Evolutionary conservation across 1,139 yeast genomes (phyloP), one percentile per base, ranked within the genome.

Genomic region (Cylindricascospora bacillispora): DNA sequence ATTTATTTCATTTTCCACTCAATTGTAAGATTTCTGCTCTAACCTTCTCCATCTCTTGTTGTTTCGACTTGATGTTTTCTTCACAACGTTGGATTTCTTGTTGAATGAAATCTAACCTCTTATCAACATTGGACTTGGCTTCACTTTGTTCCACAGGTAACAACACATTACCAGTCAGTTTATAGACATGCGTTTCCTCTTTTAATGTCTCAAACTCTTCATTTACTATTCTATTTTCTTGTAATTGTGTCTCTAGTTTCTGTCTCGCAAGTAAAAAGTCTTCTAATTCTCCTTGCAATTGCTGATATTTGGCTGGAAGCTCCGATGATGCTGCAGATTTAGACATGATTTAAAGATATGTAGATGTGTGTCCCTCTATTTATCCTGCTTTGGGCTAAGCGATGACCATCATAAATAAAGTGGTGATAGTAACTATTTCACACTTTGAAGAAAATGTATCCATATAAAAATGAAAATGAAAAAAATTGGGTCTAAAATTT

Each of bases 181-280:
- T 89, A 60, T 72, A 89, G 22, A 89, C 76, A 44, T 79, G 80
- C 12, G 92, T 67, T 24, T 67, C 67, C 28, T 66, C 72, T 40
- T 70, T 63, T 39, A 85, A 59, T 30, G 58, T 55, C 13, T 65
- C 69, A 47, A 89, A 80, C 56, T 89, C 97, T 23, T 71, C 74
- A 45, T 75, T 65, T n/a, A 89, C 98, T 31, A 89, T 85, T 49
- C 76, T 77, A 57, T 86, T 86, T 55, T 89, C 98, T 56, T 89
- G 97, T 44, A 54, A 68, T 52, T 79, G 92, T 1, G 89, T 77
- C 48, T 79, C 92, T 25, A 79, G 60, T 45, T 71, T 67, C 32
- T 79, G 80, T 49, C 92, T 68, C 5, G 78, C 69, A 4, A 65
- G 56, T 26, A 76, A 60, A 20, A 72, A 57, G 30, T 70, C 77